phyloP scores from a whole-genome alignment of 345 rosid species.

The Luvunga scandens region DNA sequence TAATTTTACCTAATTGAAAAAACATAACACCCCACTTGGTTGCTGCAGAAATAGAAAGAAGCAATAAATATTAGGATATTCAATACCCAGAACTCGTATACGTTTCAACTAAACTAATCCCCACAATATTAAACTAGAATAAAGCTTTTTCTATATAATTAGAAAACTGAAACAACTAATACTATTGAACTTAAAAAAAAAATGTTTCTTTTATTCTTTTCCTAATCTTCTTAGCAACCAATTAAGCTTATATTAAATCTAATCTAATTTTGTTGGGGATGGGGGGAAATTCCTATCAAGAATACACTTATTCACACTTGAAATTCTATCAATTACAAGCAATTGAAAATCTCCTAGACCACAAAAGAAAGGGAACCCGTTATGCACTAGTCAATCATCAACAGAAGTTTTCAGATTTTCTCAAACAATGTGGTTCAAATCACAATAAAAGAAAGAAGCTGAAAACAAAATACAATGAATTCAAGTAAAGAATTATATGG shows the following conservation, averaged over 20 bases:
- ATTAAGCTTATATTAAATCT: background rate
- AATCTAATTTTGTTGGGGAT: background rate
- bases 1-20: background rate
- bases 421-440: background rate
- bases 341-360: background rate
- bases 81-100: background rate
- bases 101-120: background rate
- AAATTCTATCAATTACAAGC: background rate
- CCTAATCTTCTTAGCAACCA: background rate
- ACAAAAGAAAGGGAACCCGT: background rate
- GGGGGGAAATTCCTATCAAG: background rate
- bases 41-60: background rate
- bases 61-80: background rate
- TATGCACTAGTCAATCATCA: background rate
- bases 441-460: background rate
- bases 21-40: background rate
- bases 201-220: background rate
- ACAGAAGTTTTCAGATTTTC: background rate
- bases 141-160: background rate
- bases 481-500: background rate
- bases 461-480: constrained; percentile 11
- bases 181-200: background rate
- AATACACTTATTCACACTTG: background rate
- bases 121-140: background rate
- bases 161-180: background rate